These are phyloP conservation scores for Vitis cinerea DNA, from an alignment of 164 flowering plant genomes.

Conservation along the genomic window DNA sequence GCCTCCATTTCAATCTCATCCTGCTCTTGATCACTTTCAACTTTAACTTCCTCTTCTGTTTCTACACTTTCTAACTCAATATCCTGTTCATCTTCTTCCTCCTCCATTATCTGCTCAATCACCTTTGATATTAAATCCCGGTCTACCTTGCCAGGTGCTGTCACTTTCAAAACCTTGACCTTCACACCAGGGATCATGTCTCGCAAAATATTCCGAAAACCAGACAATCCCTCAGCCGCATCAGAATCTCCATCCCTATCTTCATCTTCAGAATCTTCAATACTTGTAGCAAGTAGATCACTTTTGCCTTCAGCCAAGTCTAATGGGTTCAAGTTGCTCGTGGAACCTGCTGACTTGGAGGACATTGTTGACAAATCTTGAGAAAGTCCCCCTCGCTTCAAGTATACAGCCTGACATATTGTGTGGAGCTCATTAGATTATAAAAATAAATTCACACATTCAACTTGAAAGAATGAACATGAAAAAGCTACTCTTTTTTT, in stretches of 20 bases:
- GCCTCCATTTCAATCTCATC: constrained; percentile 51
- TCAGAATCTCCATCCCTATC: constrained; percentile 62
- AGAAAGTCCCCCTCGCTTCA: constrained; percentile 47
- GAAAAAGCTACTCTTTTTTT: no score
- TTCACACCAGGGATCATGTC: constrained; percentile 89
- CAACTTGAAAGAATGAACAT: neutral
- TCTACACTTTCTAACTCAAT: constrained; percentile 46
- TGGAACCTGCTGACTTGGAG: constrained; percentile 29
- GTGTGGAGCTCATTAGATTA: neutral
- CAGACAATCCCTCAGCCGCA: constrained; percentile 44
- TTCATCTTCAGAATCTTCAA: constrained; percentile 60
- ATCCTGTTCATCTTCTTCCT: constrained; percentile 63
- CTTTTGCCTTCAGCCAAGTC: constrained; percentile 46
- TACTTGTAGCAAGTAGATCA: constrained; percentile 34
- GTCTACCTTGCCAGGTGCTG: constrained; percentile 64
- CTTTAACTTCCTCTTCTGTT: constrained; percentile 44
- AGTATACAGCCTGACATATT: constrained; percentile 68
- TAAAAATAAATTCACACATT: neutral
- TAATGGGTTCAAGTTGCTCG: constrained; percentile 33
- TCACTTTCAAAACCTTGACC: constrained; percentile 75
- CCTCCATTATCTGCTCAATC: constrained; percentile 72
- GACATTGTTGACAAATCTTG: constrained; percentile 29
- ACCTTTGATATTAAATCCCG: constrained; percentile 65
- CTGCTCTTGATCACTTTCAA: constrained; percentile 43
- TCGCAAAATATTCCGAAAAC: constrained; percentile 56